Percentiles rank a stretch among this genome's conserved stretches.
Conservation (phyloP, 441 rosid genomes). For the Corymbia calophylla region DNA sequence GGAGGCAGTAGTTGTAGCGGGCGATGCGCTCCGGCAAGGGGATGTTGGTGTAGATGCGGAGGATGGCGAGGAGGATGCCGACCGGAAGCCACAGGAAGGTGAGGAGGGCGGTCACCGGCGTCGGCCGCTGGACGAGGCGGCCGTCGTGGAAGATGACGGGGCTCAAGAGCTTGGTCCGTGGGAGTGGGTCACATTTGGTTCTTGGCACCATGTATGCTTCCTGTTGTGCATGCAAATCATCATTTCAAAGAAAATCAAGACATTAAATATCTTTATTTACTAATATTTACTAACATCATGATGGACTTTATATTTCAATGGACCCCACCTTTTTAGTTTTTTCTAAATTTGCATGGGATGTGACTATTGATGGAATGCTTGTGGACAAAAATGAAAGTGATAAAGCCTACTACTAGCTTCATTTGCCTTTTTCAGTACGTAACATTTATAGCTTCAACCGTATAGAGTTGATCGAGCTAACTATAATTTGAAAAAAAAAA, state of each 20-base stretch:
- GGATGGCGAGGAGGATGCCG: constrained; percentile 58
- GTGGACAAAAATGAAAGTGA: background rate
- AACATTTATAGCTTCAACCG: background rate
- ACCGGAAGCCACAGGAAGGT: constrained; percentile 86
- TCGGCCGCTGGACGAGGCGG: constrained; percentile 77
- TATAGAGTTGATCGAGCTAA: background rate
- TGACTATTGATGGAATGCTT: background rate
- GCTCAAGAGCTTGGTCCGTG: constrained; percentile 69
- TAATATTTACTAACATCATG: background rate
- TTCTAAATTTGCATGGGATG: background rate
- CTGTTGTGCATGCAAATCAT: constrained; percentile 22
- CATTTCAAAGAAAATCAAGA: background rate
- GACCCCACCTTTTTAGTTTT: background rate
- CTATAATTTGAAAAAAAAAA: background rate
- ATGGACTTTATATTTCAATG: background rate
- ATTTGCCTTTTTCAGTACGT: background rate
- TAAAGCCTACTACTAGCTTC: background rate
- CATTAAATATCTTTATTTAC: background rate
- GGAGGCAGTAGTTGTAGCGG: constrained; percentile 59
- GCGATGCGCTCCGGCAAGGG: constrained; percentile 81
- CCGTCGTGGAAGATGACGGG: constrained; percentile 93
- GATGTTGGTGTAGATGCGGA: constrained; percentile 70
- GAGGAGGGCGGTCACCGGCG: constrained; percentile 63
- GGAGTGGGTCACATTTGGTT: constrained; percentile 53
- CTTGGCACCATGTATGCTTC: constrained; percentile 85